These are phyloP conservation scores for Sclerotinia sclerotiorum DNA, from an alignment of 2,329 filamentous ascomycete genomes.

Conservation along the genomic window DNA sequence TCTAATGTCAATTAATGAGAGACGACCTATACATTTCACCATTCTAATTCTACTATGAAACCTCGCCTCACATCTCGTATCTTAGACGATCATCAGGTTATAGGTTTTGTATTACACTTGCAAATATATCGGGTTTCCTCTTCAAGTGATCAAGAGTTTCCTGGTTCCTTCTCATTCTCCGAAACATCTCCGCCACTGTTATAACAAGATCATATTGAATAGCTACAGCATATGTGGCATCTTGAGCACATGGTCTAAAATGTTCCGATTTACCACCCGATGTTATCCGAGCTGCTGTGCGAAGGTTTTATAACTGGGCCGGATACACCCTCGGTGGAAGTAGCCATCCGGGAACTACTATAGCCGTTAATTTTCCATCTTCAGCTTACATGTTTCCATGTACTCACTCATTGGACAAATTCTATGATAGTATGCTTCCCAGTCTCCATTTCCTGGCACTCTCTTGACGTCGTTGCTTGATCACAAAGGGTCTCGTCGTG, in stretches of 20 bases:
- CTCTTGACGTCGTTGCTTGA: conserved; percentile 41
- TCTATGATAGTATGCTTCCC: conserved; percentile 30
- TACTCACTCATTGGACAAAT: neutral
- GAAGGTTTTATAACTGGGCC: conserved; percentile 54
- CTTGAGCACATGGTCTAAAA: conserved; percentile 47
- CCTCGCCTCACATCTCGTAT: neutral
- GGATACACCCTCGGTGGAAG: conserved; percentile 54
- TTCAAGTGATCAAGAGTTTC: neutral
- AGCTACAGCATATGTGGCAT: conserved; percentile 50
- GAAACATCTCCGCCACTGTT: neutral
- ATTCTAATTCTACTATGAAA: neutral
- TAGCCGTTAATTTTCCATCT: conserved; percentile 26
- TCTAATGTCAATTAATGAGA: neutral
- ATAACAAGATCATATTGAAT: conserved; percentile 36
- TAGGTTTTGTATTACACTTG: neutral
- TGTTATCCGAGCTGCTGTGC: conserved; percentile 47
- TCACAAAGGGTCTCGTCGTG: conserved; percentile 34
- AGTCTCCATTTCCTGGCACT: conserved; percentile 39
- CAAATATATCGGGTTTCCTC: neutral
- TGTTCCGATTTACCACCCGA: conserved; percentile 44
- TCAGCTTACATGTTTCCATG: neutral
- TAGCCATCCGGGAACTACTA: conserved; percentile 32
- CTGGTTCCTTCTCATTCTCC: neutral
- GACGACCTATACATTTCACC: neutral
- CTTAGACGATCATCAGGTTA: neutral